Conservation (phyloP, 2,329 filamentous ascomycete genomes). For the Alternaria arborescens region DNA sequence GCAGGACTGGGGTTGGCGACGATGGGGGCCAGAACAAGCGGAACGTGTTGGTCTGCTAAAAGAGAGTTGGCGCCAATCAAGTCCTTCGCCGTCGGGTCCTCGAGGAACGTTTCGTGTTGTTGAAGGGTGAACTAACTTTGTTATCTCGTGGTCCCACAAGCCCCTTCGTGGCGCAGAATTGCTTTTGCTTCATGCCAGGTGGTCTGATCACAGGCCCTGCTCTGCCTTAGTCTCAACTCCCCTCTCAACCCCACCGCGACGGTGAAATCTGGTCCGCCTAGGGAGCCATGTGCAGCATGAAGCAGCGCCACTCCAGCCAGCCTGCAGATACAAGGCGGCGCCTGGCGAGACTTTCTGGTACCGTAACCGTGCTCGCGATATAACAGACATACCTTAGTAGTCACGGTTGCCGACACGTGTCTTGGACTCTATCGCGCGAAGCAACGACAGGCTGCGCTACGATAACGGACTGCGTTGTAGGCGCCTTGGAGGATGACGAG, state of each 20-base stretch:
- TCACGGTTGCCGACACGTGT: slow-evolving; percentile 21
- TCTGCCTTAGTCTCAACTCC: not conserved
- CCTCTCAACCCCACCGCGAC: not conserved
- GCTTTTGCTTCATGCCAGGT: slow-evolving; percentile 13
- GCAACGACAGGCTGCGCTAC: slow-evolving; percentile 12
- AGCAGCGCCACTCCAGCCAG: slow-evolving; percentile 4
- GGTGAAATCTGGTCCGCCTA: slow-evolving; percentile 2
- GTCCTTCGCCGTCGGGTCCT: slow-evolving; percentile 1
- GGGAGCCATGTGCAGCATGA: slow-evolving; percentile 8
- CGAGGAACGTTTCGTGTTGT: slow-evolving; percentile 4
- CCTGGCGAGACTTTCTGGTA: slow-evolving; percentile 8
- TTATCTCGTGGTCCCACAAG: slow-evolving; percentile 6
- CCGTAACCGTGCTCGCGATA: not conserved
- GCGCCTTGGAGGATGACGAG: not conserved
- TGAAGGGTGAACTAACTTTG: slow-evolving; percentile 3
- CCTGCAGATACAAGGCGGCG: slow-evolving; percentile 2
- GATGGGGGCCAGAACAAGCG: slow-evolving; percentile 26
- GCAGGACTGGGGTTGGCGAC: slow-evolving; percentile 32
- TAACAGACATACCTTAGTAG: slow-evolving; percentile 2
- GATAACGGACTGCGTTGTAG: not conserved
- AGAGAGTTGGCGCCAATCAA: slow-evolving; percentile 7
- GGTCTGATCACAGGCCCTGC: slow-evolving; percentile 2
- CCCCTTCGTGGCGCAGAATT: slow-evolving; percentile 7
- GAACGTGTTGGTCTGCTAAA: slow-evolving; percentile 3
- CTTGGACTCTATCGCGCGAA: slow-evolving; percentile 6